phyloP scores from a whole-genome alignment of 768 basidiomycete genomes.

The Calocera cornea region DNA sequence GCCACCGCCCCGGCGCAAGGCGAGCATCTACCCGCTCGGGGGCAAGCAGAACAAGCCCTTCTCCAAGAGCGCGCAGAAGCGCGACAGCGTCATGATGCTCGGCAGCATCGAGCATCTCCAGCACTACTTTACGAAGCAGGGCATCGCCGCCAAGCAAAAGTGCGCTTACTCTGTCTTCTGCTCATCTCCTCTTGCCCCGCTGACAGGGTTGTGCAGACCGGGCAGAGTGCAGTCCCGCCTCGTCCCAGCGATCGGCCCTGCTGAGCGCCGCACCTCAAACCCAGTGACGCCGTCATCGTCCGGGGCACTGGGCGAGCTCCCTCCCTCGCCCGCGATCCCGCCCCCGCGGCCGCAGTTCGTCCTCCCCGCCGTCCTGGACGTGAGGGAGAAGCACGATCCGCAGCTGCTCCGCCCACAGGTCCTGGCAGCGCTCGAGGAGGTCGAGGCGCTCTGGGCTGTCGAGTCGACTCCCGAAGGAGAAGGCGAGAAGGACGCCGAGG shows the following conservation, averaged over 20 bases:
- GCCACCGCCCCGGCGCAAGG: not conserved
- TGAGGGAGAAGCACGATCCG: constrained; percentile 54
- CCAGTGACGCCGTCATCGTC: constrained; percentile 31
- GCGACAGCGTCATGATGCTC: constrained; percentile 83
- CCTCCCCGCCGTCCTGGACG: constrained; percentile 43
- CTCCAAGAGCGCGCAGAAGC: constrained; percentile 79
- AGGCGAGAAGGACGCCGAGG: not conserved
- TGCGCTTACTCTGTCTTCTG: constrained; percentile 30
- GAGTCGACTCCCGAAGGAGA: constrained; percentile 14
- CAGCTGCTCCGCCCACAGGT: constrained; percentile 65
- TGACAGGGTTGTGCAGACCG: constrained; percentile 12
- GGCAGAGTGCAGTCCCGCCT: constrained; percentile 21
- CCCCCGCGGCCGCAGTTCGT: constrained; percentile 35
- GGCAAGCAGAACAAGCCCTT: constrained; percentile 66
- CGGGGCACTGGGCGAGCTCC: constrained; percentile 42
- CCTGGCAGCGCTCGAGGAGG: constrained; percentile 53
- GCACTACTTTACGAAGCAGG: constrained; percentile 86
- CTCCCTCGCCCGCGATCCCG: constrained; percentile 47
- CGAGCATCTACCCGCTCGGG: not conserved
- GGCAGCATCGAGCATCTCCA: constrained; percentile 96
- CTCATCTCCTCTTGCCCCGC: constrained; percentile 5
- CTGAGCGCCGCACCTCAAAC: constrained; percentile 31
- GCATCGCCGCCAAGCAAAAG: constrained; percentile 59
- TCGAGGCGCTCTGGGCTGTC: constrained; percentile 52
- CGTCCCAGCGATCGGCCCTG: constrained; percentile 58